Base-by-base conservation (phyloP, 805 yeast genomes). In the Metschnikowia santaceciliae region DNA sequence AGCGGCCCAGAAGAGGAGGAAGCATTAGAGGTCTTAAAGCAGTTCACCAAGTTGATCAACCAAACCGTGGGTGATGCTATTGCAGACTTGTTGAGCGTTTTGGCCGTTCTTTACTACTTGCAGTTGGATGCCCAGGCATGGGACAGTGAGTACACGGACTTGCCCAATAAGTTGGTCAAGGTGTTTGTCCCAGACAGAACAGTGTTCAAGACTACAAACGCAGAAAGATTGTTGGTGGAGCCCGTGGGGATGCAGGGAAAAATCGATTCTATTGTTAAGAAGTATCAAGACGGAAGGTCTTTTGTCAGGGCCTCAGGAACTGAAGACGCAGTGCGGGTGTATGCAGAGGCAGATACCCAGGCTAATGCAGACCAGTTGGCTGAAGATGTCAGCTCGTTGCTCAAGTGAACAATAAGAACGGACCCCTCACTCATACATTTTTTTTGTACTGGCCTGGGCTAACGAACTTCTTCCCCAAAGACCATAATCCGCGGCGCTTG, bases 41-140 rank as follows among this genome's bases (percentile, higher is more conserved):
- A 80, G 14, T 77, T 92, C 52, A 79, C 86, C 32, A 78, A 81
- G 51, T 72, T 94, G 55, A 89, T 94, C 65, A 94, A 94, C 68
- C 98, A 94, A 68, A 86, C 98, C 1, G 98, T 94, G n/a, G 99
- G 99, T 32, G 99, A 94, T 67, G 96, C 99, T 10, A 85, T 94
- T 47, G 82, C 96, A n/a, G 99, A 94, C 66, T 73, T 94, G 67
- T 70, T 94, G 51, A 82, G 87, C 4, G 91, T 94, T 1, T 69
- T 91, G 49, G 77, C 83, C 1, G 82, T 90, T 7, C 67, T 86
- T 37, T 66, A 78, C 6, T 76, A 79, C 56, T 75, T 86, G 59
- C 62, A 76, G 7, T 73, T 85, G 72, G 61, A 79, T 2, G 88
- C 96, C 2, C 65, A 63, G 3, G 78, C 79, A 39, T 94, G 99